A percentile compares a stretch with the other conserved stretches of the same genome.
Evolutionary conservation across 257 asterid genomes (phyloP).

Genomic region (Datura wrightii): DNA sequence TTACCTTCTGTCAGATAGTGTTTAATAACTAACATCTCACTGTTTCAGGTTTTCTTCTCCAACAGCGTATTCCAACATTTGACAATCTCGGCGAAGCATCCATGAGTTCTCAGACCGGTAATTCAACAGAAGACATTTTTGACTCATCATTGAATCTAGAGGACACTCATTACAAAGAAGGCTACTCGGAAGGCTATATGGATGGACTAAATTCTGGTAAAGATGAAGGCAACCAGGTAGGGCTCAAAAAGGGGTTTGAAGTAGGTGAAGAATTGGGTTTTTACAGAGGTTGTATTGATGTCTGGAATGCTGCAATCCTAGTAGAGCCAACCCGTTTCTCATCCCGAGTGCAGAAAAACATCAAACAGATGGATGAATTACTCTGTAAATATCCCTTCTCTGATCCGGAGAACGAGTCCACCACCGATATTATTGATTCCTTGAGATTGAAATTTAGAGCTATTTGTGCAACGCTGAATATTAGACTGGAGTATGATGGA

Average conservation of each 20-base stretch:
- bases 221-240: constrained; percentile 62
- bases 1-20: neutral
- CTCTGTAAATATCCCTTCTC: constrained; percentile 52
- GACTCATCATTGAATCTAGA: constrained; percentile 61
- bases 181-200: constrained; percentile 57
- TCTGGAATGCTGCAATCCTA: constrained; percentile 64
- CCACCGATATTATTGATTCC: constrained; percentile 54
- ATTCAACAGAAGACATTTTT: constrained; percentile 53
- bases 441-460: constrained; percentile 68
- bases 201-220: constrained; percentile 59
- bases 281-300: constrained; percentile 65
- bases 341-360: constrained; percentile 51
- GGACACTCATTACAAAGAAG: constrained; percentile 59
- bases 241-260: constrained; percentile 63
- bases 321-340: constrained; percentile 59
- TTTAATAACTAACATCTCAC: neutral
- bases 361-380: constrained; percentile 69
- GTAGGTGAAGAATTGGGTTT: constrained; percentile 74
- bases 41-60: constrained; percentile 3
- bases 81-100: constrained; percentile 1
- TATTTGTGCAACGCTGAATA: constrained; percentile 62
- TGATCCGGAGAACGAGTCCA: constrained; percentile 71
- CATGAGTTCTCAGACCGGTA: neutral
- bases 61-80: neutral
- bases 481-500: constrained; percentile 59